A percentile compares a stretch with the other conserved stretches of the same genome.
Conservation (phyloP, 2,329 filamentous ascomycete species). For the Fusarium mangiferae region DNA sequence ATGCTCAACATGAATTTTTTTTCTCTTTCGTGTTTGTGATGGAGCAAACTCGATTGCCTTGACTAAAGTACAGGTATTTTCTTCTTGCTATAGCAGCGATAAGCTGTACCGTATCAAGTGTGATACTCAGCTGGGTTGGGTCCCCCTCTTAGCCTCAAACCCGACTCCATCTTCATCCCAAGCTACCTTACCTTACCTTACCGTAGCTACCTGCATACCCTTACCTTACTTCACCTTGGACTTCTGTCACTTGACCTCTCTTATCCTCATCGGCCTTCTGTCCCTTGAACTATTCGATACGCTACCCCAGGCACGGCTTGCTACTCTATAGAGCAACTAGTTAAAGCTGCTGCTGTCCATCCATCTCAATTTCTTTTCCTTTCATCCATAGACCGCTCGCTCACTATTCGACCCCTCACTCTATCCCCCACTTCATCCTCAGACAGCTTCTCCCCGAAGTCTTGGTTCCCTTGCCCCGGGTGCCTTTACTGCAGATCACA, state of each 20-base stretch:
- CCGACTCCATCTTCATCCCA: conserved; percentile 6
- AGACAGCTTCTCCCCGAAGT: conserved; percentile 30
- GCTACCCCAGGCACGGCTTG: background rate
- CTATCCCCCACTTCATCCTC: conserved; percentile 23
- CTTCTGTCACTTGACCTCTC: conserved; percentile 19
- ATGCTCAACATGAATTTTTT: conserved; percentile 21
- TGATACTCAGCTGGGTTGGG: conserved; percentile 13
- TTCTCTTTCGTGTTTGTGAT: conserved; percentile 10
- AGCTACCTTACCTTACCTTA: conserved; percentile 6
- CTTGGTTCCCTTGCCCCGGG: conserved; percentile 42
- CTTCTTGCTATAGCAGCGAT: conserved; percentile 1
- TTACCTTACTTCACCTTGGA: conserved; percentile 25
- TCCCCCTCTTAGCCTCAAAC: background rate
- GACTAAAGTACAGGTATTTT: background rate
- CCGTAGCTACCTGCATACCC: conserved; percentile 2
- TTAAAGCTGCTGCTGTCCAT: conserved; percentile 16
- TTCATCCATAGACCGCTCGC: conserved; percentile 21
- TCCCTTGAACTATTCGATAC: conserved; percentile 1
- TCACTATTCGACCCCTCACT: conserved; percentile 32
- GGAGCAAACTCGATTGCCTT: conserved; percentile 9
- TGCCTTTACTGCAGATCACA: conserved; percentile 28
- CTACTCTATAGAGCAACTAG: conserved; percentile 13
- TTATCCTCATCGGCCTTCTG: conserved; percentile 12
- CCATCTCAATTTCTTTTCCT: conserved; percentile 6
- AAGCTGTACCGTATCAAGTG: background rate